Evolutionary conservation across 768 basidiomycete genomes (phyloP), one percentile per base, ranked within the genome.

Genomic region (Hypholoma sublateritium): DNA sequence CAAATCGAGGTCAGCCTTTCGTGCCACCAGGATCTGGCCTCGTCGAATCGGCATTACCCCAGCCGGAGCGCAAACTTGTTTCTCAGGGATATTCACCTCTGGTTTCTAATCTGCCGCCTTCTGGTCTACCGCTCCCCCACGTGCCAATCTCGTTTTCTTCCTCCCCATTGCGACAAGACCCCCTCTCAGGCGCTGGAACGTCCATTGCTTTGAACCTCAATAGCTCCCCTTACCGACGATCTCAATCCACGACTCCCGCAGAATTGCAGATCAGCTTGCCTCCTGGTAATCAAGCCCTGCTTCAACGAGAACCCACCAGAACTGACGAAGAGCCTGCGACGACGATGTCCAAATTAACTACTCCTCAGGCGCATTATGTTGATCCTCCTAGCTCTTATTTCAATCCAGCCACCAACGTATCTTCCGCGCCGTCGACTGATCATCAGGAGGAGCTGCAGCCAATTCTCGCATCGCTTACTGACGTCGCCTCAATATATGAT

Each of bases 401-500:
- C 28, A 32, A 9, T 32, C 9, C 9, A 32, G 28, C 9, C 28
- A 6, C 28, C 9, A 9, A 1, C 28, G 9, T 6, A 32, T 32
- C 28, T 32, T 32, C 28, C 6, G 28, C 28, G 9, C 28, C 28
- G 28, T 32, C 28, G 28, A 32, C 28, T 32, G 28, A 32, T 32
- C 28, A 9, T 32, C 28, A 9, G 16, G 34, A 53, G n/a, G 19
- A 12, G 12, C 52, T 28, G 24, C 53, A 65, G 9, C 58, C 69
- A 44, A 21, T 81, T 53, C 62, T 76, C 58, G 43, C 74, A 7
- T 74, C 79, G 1, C 69, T 88, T 14, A 70, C 70, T 39, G 75
- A 83, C 35, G 62, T 72, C 17, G 73, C 80, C 0, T 71, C 72
- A 0, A 62, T 90, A n/a, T 86, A 88, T 60, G 70, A 80, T 50